A percentile compares a stretch with the other conserved stretches of the same genome.
Evolutionary conservation across 306 rosid genomes (phyloP).

Genomic region (Neltuma alba): DNA sequence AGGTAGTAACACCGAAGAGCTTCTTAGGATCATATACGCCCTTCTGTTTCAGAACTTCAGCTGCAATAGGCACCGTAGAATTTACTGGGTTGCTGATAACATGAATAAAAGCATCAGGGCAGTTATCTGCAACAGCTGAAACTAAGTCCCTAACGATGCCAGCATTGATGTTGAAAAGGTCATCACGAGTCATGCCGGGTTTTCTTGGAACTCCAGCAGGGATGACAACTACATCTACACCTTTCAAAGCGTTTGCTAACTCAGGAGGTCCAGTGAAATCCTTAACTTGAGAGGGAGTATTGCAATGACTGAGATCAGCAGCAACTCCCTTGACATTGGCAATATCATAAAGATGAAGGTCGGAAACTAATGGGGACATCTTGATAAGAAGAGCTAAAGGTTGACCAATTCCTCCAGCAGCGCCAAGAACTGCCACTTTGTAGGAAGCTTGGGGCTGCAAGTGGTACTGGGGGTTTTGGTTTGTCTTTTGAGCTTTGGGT

Average conservation of each 20-base stretch:
- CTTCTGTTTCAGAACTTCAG: slow-evolving; percentile 79
- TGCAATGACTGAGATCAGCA: slow-evolving; percentile 96
- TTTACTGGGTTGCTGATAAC: slow-evolving; percentile 94
- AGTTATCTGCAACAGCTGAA: slow-evolving; percentile 88
- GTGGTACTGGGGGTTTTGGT: slow-evolving; percentile 32
- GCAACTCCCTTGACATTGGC: slow-evolving; percentile 98
- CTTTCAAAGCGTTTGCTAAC: slow-evolving; percentile 67
- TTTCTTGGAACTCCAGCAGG: slow-evolving; percentile 99
- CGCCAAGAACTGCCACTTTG: slow-evolving; percentile 94
- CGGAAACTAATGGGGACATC: slow-evolving; percentile 92
- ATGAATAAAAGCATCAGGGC: slow-evolving; percentile 90
- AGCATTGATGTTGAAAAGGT: slow-evolving; percentile 94
- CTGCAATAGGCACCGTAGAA: slow-evolving; percentile 95
- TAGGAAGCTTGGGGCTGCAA: slow-evolving; percentile 82
- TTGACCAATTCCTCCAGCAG: slow-evolving; percentile 98
- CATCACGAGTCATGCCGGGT: slow-evolving; percentile 99
- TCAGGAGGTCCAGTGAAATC: slow-evolving; percentile 88
- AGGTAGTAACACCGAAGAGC: slow-evolving; percentile 93
- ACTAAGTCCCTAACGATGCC: slow-evolving; percentile 87
- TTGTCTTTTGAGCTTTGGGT: slow-evolving; percentile 55
- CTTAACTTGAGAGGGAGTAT: slow-evolving; percentile 84
- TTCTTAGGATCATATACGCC: slow-evolving; percentile 93
- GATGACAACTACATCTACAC: slow-evolving; percentile 82
- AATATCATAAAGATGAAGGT: slow-evolving; percentile 87
- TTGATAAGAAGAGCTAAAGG: slow-evolving; percentile 87